phyloP scores from a whole-genome alignment of 805 yeast species.

The Schwanniomyces vanrijiae region DNA sequence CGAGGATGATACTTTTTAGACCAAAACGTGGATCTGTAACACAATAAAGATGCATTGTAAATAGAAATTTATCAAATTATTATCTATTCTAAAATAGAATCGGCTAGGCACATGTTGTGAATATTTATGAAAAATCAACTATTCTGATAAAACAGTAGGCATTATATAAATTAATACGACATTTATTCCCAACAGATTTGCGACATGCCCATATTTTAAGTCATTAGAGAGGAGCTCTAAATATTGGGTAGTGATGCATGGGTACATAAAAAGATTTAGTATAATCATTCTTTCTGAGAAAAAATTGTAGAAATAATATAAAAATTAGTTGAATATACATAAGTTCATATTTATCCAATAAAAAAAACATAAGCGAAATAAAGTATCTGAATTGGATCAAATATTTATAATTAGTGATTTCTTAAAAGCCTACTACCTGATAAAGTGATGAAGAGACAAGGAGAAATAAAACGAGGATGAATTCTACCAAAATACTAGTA shows the following conservation, averaged over 20 bases:
- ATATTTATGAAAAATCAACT: not conserved
- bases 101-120: no score
- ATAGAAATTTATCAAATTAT: not conserved
- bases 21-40: not conserved
- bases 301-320: not conserved
- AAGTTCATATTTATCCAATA: not conserved
- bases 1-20: not conserved
- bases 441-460: conserved; percentile 1
- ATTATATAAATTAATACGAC: not conserved
- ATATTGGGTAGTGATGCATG: not conserved
- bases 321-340: not conserved
- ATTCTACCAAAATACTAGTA: conserved; percentile 34
- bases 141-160: not conserved
- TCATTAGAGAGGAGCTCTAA: not conserved
- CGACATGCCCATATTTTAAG: conserved; percentile 1
- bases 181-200: conserved; percentile 1
- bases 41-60: not conserved
- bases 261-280: not conserved
- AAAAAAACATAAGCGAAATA: not conserved
- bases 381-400: not conserved
- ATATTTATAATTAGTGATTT: not conserved
- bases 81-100: no score
- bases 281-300: not conserved
- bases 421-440: not conserved
- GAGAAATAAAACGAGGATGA: conserved; percentile 18